Percentiles rank a stretch among this genome's conserved stretches.
These are phyloP conservation scores for Myxozyma monticola DNA, from an alignment of 805 yeast species.

Conservation along the genomic window DNA sequence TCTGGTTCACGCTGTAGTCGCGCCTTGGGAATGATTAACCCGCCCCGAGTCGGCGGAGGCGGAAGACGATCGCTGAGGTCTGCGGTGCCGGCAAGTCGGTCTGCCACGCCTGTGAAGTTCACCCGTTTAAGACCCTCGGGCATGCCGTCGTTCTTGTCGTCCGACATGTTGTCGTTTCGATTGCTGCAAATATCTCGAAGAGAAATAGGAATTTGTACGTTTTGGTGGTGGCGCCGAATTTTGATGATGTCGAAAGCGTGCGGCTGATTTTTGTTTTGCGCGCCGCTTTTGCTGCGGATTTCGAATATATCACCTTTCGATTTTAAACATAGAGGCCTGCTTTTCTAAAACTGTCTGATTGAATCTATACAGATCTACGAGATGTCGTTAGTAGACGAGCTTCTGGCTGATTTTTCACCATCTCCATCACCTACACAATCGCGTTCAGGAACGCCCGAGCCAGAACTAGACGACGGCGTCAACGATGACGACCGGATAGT, in stretches of 20 bases:
- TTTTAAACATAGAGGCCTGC: too few relatives aligned
- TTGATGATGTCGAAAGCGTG: too few relatives aligned
- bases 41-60: slow-evolving; percentile 14
- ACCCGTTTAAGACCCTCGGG: slow-evolving; percentile 7
- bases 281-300: too few relatives aligned
- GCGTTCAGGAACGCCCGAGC: slow-evolving; percentile 15
- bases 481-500: slow-evolving; percentile 17
- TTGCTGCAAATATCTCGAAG: too few relatives aligned
- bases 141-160: background rate
- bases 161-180: background rate
- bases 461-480: slow-evolving; percentile 35
- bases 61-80: slow-evolving; percentile 2
- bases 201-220: too few relatives aligned
- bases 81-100: slow-evolving; percentile 13
- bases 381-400: slow-evolving; percentile 44
- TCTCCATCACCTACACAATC: slow-evolving; percentile 21
- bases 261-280: too few relatives aligned
- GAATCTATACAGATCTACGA: too few relatives aligned
- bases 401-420: slow-evolving; percentile 41
- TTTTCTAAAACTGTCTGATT: too few relatives aligned
- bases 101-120: slow-evolving; percentile 19
- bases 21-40: slow-evolving; percentile 15
- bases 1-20: background rate
- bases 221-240: too few relatives aligned
- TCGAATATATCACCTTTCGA: too few relatives aligned